Conservation (phyloP, 2,329 filamentous ascomycete species). For the Calonectria leucothoes region DNA sequence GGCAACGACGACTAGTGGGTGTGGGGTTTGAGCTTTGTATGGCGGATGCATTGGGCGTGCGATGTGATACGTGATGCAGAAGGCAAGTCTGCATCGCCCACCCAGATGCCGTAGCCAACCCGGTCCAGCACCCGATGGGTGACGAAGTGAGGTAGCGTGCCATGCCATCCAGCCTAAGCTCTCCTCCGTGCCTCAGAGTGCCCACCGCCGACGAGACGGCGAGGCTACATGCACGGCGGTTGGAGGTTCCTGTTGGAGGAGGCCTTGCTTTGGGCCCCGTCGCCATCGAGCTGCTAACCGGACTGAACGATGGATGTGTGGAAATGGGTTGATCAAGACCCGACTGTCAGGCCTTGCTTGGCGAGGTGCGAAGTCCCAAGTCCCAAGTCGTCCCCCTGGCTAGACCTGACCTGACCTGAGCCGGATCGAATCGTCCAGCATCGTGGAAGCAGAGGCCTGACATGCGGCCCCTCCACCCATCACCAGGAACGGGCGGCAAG, state of each 20-base stretch:
- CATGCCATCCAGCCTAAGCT: conserved; percentile 1
- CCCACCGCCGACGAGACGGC: conserved; percentile 1
- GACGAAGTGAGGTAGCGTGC: background rate
- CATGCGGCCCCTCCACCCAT: conserved; percentile 18
- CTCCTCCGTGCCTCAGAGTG: background rate
- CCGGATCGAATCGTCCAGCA: conserved; percentile 8
- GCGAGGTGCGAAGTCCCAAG: background rate
- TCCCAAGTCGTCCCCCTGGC: background rate
- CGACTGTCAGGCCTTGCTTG: conserved; percentile 8
- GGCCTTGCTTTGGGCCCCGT: background rate
- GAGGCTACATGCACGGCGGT: background rate
- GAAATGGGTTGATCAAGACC: background rate
- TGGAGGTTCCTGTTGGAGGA: conserved; percentile 3
- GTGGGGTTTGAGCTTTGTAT: conserved; percentile 15
- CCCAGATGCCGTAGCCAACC: conserved; percentile 15
- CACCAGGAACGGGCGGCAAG: conserved; percentile 20
- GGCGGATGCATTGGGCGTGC: conserved; percentile 14
- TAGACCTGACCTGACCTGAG: background rate
- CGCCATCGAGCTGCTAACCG: background rate
- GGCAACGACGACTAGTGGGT: conserved; percentile 9
- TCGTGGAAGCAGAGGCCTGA: conserved; percentile 10
- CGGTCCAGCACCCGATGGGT: background rate
- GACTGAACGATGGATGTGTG: background rate
- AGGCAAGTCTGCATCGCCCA: conserved; percentile 19
- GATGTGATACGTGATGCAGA: conserved; percentile 27